Conservation (phyloP, 306 rosid species). For the Benincasa hispida region DNA sequence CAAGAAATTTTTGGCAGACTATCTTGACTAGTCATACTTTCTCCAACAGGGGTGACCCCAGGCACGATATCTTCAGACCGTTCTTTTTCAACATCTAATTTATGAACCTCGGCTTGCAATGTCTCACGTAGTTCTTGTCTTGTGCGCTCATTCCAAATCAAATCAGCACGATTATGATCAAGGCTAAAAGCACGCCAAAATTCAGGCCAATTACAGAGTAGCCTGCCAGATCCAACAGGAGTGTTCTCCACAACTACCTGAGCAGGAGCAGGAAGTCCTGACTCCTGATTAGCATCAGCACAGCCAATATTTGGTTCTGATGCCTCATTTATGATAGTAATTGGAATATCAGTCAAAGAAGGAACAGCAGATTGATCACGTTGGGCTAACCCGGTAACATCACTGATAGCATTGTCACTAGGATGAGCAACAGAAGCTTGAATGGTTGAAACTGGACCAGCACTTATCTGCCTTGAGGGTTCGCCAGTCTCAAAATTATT, state of each 20-base stretch:
- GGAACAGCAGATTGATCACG: slow-evolving; percentile 30
- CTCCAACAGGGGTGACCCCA: slow-evolving; percentile 45
- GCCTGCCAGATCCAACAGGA: slow-evolving; percentile 96
- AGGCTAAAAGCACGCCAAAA: slow-evolving; percentile 97
- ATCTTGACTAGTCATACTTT: slow-evolving; percentile 49
- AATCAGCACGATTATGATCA: slow-evolving; percentile 98
- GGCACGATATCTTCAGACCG: slow-evolving; percentile 98
- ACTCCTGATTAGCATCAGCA: slow-evolving; percentile 44
- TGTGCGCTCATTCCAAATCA: slow-evolving; percentile 99
- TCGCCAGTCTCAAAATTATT: slow-evolving; percentile 59
- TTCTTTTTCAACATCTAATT: slow-evolving; percentile 93
- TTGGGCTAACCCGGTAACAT: slow-evolving; percentile 30
- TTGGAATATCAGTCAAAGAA: slow-evolving; percentile 32
- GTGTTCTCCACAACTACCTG: slow-evolving; percentile 97
- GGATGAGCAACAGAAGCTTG: slow-evolving; percentile 46
- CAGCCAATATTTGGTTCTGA: slow-evolving; percentile 37
- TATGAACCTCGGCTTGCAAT: slow-evolving; percentile 95
- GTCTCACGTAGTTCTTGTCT: slow-evolving; percentile 95
- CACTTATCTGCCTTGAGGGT: slow-evolving; percentile 38
- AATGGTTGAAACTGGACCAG: slow-evolving; percentile 35
- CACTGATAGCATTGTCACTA: slow-evolving; percentile 39
- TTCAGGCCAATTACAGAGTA: slow-evolving; percentile 94
- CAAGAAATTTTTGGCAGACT: slow-evolving; percentile 81
- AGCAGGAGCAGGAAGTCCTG: slow-evolving; percentile 94
- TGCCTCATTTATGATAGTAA: slow-evolving; percentile 29